Conservation (phyloP, 108 stramenopile genomes). For the Nannochloropsis gaditana region DNA sequence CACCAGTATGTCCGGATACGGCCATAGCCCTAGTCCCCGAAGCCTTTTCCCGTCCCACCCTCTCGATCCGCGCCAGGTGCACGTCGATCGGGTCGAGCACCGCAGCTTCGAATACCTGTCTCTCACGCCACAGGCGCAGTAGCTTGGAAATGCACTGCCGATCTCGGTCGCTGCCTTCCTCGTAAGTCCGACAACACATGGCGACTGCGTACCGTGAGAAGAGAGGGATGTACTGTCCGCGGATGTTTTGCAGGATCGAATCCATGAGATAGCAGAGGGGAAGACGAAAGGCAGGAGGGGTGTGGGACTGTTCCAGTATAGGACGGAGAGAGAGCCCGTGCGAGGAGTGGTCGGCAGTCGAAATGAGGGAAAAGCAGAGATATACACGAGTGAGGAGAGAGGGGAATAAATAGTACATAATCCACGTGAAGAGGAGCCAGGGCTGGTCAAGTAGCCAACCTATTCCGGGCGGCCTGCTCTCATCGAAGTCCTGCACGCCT, state of each 20-base stretch:
- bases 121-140: not conserved
- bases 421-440: too few relatives aligned
- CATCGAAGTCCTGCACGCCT: too few relatives aligned
- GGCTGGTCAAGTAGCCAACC: too few relatives aligned
- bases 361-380: not conserved
- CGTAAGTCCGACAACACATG: not conserved
- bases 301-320: not conserved
- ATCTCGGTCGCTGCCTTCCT: not conserved
- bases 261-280: constrained; percentile 11
- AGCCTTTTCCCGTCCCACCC: not conserved
- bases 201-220: not conserved
- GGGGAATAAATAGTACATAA: not conserved
- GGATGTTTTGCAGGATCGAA: not conserved
- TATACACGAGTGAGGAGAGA: not conserved
- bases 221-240: not conserved
- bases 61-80: not conserved
- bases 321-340: not conserved
- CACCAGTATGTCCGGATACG: not conserved
- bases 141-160: not conserved
- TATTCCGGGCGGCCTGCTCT: too few relatives aligned
- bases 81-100: not conserved
- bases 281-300: not conserved
- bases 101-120: not conserved
- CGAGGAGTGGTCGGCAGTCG: not conserved
- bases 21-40: not conserved